phyloP scores from a whole-genome alignment of 306 rosid genomes.

The Prunus davidiana region DNA sequence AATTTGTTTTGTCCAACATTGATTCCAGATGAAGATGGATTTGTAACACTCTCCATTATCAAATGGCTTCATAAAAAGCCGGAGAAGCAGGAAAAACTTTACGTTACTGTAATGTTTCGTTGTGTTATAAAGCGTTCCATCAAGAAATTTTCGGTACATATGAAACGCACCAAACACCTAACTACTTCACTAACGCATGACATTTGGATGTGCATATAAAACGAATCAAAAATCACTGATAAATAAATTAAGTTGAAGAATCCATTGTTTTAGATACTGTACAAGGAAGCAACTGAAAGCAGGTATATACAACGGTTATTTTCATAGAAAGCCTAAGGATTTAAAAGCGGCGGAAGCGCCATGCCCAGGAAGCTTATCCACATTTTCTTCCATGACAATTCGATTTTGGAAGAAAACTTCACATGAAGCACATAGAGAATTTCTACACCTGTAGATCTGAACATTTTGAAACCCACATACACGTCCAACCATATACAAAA shows the following conservation, averaged over 20 bases:
- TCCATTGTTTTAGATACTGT: background rate
- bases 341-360: background rate
- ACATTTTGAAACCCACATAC: background rate
- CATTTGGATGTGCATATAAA: no score
- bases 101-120: no score
- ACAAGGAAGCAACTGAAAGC: background rate
- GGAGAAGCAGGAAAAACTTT: no score
- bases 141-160: no score
- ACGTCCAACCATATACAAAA: conserved; percentile 18
- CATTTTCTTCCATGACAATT: conserved; percentile 16
- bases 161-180: no score
- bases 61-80: no score
- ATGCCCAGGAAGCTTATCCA: conserved; percentile 36
- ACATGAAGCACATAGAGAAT: conserved; percentile 22
- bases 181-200: no score
- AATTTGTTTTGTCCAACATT: no score
- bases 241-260: background rate
- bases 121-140: no score
- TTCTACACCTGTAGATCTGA: background rate
- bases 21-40: no score
- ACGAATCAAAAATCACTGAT: background rate
- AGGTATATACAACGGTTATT: background rate
- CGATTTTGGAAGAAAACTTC: conserved; percentile 26
- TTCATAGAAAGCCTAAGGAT: background rate
- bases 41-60: no score